Evolutionary conservation across 2,329 filamentous ascomycete genomes (phyloP), one percentile per base, ranked within the genome.

Genomic region (Ophiostoma quercus): DNA sequence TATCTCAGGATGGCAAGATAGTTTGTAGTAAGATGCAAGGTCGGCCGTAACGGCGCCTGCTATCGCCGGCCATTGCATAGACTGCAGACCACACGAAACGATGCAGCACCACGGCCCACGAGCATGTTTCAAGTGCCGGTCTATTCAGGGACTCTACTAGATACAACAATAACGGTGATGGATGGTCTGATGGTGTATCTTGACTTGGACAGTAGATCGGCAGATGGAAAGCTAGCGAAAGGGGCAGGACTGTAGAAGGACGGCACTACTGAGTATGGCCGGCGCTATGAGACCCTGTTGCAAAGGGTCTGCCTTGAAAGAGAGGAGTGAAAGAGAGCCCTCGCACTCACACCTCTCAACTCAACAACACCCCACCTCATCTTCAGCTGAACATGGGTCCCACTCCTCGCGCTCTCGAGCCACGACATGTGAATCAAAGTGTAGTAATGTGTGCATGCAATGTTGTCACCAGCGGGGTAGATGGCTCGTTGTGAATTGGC

Each of bases 311-410:
- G 32, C 3, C 12, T 16, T 16, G 8, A 32, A 62, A 22, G 47
- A 39, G 37, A 39, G 37, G 22, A 25, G 22, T 6, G 25, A 25
- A 29, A 29, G 25, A 29, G 25, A 29, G 34, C 5, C 34, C 57
- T 62, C 25, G 3, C 25, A 29, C 14, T 16, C 25, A 16, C 6
- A 12, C 32, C 62, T 12, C 32, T 37, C 32, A 14, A 1, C 29
- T 4, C 57, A 34, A 34, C 16, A n/a, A 63, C 32, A 29, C 14
- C 62, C 62, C 62, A 65, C 62, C 34, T n/a, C 62, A 39, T 39
- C 32, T 63, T 41, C 62, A 65, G 62, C 62, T 65, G 62, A 65
- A 39, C 62, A 65, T 22, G 62, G 62, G 62, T 65, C 34, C 62
- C 62, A 39, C 34, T 65, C 32, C 60, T 63, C 29, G 60, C 60